A percentile compares a stretch with the other conserved stretches of the same genome.
These are phyloP conservation scores for Pachysandra terminalis DNA, from an alignment of 164 flowering plant species.

Conservation along the genomic window DNA sequence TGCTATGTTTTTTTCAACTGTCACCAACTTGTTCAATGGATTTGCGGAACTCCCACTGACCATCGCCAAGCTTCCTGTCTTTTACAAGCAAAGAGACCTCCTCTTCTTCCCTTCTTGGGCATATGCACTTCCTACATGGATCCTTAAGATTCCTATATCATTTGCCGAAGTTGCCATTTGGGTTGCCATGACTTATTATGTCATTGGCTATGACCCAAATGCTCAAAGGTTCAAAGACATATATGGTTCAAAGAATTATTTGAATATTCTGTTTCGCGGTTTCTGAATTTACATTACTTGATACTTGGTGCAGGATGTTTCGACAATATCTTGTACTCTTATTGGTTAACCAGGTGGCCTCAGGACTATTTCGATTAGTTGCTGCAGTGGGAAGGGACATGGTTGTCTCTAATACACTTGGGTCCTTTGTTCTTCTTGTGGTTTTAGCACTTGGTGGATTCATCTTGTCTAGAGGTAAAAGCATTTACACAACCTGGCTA, in stretches of 20 bases:
- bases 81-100: constrained; percentile 63
- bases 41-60: constrained; percentile 42
- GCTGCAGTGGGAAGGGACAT: constrained; percentile 34
- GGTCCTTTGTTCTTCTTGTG: constrained; percentile 25
- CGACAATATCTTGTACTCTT: constrained; percentile 32
- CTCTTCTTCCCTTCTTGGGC: constrained; percentile 64
- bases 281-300: not conserved
- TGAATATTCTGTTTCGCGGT: not conserved
- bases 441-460: constrained; percentile 36
- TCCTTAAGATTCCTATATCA: constrained; percentile 36
- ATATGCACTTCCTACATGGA: constrained; percentile 38
- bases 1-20: constrained; percentile 35
- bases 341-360: constrained; percentile 36
- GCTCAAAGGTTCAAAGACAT: constrained; percentile 22
- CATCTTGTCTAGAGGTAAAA: constrained; percentile 40
- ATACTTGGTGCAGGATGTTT: constrained; percentile 35
- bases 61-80: constrained; percentile 48
- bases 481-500: too few species aligned
- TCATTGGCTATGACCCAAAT: constrained; percentile 41
- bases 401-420: constrained; percentile 37
- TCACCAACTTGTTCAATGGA: constrained; percentile 36
- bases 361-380: constrained; percentile 32
- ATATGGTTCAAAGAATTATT: too few species aligned
- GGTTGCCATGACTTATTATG: constrained; percentile 38
- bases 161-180: constrained; percentile 31